Evolutionary conservation across 208 protist species (phyloP), one percentile per base, ranked within the genome.

Genomic region (Leishmania amazonensis): DNA sequence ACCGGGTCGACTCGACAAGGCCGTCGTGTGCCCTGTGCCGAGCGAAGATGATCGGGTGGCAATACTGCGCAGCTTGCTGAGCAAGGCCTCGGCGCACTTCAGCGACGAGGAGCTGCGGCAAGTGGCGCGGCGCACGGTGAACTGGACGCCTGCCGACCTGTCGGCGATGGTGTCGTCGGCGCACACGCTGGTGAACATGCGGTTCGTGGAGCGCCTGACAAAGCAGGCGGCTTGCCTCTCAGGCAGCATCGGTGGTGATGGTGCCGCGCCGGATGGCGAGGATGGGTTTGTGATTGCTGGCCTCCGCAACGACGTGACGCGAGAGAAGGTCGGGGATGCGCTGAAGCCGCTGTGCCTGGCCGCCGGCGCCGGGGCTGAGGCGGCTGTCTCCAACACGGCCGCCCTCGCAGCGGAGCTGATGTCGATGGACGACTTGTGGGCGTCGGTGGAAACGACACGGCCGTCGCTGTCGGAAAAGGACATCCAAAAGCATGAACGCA

Each of bases 61-160:
- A 80, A 99, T 99, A 79, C 91, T 99, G 38, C 89, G 89, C 70
- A 99, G 99, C 85, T 99, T 99, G 90, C 99, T 99, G 24, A 97
- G 98, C 76, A 99, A 99, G 86, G 99, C 99, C 96, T 99, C 99
- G 85, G 89, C 99, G 5, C 87, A 88, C 31, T 71, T 96, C n/a
- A 81, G 83, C 31, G 87, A 84, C 42, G 83, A 83, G 15, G 87
- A 93, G 73, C 78, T 96, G 70, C 83, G 79, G 53, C 74, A 82
- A 40, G 72, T 97, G 47, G 93, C 92, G 51, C 80, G 45, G 74
- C 77, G 85, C 57, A 96, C 90, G 54, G 84, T 86, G 62, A 91
- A 94, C 84, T 97, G 95, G 93, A 95, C 93, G 9, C 92, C 93
- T 42, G 93, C 95, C 70, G 95, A 97, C 81, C 85, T 97, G 47